Evolutionary conservation across 208 protist species (phyloP), one percentile per base, ranked within the genome.

Genomic region (Naegleria lovaniensis): DNA sequence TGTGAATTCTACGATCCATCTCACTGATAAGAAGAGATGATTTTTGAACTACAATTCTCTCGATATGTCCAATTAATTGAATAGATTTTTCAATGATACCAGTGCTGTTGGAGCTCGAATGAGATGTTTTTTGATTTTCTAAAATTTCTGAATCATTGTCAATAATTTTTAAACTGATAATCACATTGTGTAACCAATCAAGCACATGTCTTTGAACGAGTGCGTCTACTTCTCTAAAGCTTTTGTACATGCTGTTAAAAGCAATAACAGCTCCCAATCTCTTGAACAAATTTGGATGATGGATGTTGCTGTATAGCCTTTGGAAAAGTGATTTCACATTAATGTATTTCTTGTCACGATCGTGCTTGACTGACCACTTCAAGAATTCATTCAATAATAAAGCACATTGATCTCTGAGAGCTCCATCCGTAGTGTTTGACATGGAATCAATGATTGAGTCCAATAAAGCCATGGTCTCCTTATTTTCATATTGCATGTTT

Each of bases 331-430:
- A 91, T 83, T 91, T 90, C 15, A 92, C 89, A 79, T 92, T 92
- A 15, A 67, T 36, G 41, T 41, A 79, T 29, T 92, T 92, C 48
- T 79, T 83, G 33, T 59, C 29, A 0, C 76, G 90, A 36, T 90
- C 83, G 22, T 94, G 92, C 85, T 95, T 94, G 6, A 95, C 83
- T 3, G 91, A 93, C 92, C 93, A 96, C 55, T 89, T 89, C 16
- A 94, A 83, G 91, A 95, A 96, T 86, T 96, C 94, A 43, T 91
- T 86, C 29, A 95, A 58, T 59, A 91, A 93, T 25, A 89, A 88
- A 38, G 94, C 91, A 39, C 89, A 91, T 29, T 95, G 92, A 43
- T 96, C 95, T 15, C 95, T 89, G 25, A 95, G 86, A 29, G 89
- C 83, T 55, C 83, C 92, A 75, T 94, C 83, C 13, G 39, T 83